These are phyloP conservation scores for Grigorovia yakushimaensis DNA, from an alignment of 805 yeast genomes.

Conservation along the genomic window DNA sequence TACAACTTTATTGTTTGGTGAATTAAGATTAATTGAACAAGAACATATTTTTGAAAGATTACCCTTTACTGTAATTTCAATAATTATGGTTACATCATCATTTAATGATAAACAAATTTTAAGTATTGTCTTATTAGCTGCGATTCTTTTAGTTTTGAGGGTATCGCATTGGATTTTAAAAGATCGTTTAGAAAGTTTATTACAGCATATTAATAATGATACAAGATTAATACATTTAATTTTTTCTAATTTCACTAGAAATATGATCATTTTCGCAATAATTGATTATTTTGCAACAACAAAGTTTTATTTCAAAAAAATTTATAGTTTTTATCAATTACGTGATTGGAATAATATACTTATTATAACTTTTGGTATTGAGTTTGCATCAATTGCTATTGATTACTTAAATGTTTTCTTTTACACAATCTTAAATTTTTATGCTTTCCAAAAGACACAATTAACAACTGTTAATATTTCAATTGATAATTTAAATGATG, in stretches of 20 bases:
- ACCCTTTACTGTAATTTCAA: conserved; percentile 54
- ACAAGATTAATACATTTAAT: conserved; percentile 25
- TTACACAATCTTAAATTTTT: conserved; percentile 31
- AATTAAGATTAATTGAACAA: conserved; percentile 59
- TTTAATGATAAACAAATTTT: conserved; percentile 40
- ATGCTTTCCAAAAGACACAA: conserved; percentile 37
- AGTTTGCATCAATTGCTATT: conserved; percentile 55
- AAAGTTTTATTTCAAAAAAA: background rate
- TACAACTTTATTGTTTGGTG: conserved; percentile 58
- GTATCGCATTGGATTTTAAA: conserved; percentile 67
- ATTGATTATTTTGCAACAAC: conserved; percentile 36
- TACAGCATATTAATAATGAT: conserved; percentile 34
- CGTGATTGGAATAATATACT: conserved; percentile 20
- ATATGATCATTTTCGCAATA: conserved; percentile 36
- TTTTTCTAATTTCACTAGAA: conserved; percentile 17
- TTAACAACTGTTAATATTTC: conserved; percentile 2
- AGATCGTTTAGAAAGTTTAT: conserved; percentile 38
- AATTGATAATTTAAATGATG: conserved; percentile 4
- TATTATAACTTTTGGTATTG: conserved; percentile 65
- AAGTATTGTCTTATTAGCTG: conserved; percentile 33
- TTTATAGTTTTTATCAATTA: conserved; percentile 33
- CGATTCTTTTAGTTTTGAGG: conserved; percentile 42
- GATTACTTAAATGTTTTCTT: conserved; percentile 32
- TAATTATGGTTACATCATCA: conserved; percentile 47
- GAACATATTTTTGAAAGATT: conserved; percentile 64